These are phyloP conservation scores for Obba rivulosa DNA, from an alignment of 768 basidiomycete genomes.

Conservation along the genomic window DNA sequence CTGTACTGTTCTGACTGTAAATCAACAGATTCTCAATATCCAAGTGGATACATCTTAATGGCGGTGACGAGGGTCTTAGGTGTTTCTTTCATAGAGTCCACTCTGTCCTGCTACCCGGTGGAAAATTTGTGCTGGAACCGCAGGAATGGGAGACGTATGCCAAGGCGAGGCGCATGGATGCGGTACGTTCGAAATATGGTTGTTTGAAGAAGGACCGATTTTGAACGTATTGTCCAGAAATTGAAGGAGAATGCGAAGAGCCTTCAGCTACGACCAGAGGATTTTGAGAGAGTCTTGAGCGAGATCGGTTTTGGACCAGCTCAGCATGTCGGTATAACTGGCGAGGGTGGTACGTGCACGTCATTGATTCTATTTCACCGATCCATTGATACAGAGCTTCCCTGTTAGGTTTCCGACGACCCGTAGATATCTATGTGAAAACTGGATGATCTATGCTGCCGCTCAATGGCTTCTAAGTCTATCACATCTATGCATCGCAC, in stretches of 20 bases:
- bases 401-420: constrained; percentile 51
- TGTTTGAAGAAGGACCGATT: background rate
- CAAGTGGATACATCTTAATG: constrained; percentile 90
- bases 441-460: constrained; percentile 1
- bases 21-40: constrained; percentile 80
- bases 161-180: constrained; percentile 67
- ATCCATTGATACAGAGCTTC: background rate
- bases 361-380: background rate
- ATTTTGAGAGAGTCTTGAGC: constrained; percentile 50
- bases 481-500: background rate
- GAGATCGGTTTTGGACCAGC: constrained; percentile 58
- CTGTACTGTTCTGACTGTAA: too few species aligned
- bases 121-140: constrained; percentile 73
- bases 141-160: constrained; percentile 83
- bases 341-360: constrained; percentile 55
- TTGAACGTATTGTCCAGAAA: constrained; percentile 27
- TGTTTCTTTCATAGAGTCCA: constrained; percentile 63
- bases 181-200: constrained; percentile 30
- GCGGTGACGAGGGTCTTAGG: constrained; percentile 67
- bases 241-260: constrained; percentile 56
- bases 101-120: constrained; percentile 52
- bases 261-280: constrained; percentile 55
- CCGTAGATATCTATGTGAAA: constrained; percentile 60
- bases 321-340: constrained; percentile 45
- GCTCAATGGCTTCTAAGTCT: background rate